Evolutionary conservation across 176 grass and related monocot species (phyloP).

Genomic region (Musa schizocarpa): DNA sequence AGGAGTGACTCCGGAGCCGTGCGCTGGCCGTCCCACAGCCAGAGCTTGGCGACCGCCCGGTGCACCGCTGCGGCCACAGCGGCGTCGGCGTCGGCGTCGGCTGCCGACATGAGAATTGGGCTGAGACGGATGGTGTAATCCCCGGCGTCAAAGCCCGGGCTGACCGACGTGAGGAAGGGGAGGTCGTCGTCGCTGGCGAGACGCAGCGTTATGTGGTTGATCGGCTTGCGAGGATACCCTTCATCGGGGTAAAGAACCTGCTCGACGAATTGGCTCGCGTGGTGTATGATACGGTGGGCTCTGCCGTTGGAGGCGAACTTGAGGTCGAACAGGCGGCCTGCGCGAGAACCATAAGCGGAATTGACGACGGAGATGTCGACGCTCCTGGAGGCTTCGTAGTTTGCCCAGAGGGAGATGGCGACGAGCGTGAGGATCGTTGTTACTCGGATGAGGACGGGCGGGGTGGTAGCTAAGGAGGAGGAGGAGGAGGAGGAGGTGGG

Average conservation of each 20-base stretch:
- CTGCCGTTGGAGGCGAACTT: constrained; percentile 62
- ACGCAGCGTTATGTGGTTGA: constrained; percentile 17
- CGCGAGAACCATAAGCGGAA: not conserved
- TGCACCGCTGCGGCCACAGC: constrained; percentile 16
- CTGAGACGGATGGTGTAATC: constrained; percentile 20
- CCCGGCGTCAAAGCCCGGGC: not conserved
- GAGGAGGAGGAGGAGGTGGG: not conserved
- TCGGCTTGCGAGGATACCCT: constrained; percentile 33
- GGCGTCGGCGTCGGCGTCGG: not conserved
- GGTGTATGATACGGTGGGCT: constrained; percentile 41
- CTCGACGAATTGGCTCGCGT: constrained; percentile 39
- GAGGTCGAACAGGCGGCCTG: constrained; percentile 43
- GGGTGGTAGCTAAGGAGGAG: not conserved
- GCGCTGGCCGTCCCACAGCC: constrained; percentile 19
- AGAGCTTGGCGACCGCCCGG: constrained; percentile 20
- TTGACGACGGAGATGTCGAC: constrained; percentile 37
- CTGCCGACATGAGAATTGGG: constrained; percentile 9
- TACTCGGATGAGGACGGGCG: constrained; percentile 32
- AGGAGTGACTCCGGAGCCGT: constrained; percentile 12
- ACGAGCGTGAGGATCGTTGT: constrained; percentile 23
- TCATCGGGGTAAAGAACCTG: constrained; percentile 50
- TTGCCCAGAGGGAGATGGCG: constrained; percentile 41
- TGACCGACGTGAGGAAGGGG: not conserved
- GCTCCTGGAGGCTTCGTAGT: constrained; percentile 41
- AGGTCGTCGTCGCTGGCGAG: constrained; percentile 16